phyloP scores from a whole-genome alignment of 768 basidiomycete genomes.

The Lactifluus pinguis region DNA sequence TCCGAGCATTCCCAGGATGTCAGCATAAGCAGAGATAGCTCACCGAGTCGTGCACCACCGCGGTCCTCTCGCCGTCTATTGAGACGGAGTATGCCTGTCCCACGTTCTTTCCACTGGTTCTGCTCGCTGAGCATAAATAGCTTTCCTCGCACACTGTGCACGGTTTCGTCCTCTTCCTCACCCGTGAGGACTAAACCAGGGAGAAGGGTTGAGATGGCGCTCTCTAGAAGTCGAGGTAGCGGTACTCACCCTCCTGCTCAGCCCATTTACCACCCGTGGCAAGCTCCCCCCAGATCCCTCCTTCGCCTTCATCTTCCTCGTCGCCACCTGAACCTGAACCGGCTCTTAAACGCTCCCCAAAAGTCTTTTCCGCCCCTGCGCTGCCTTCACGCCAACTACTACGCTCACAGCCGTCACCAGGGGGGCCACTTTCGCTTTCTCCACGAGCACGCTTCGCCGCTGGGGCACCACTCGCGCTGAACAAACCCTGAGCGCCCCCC shows the following conservation, averaged over 20 bases:
- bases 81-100: slow-evolving; percentile 60
- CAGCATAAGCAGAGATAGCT: slow-evolving; percentile 9
- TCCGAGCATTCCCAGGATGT: neutral
- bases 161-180: slow-evolving; percentile 73
- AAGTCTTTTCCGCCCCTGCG: slow-evolving; percentile 25
- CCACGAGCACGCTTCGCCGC: slow-evolving; percentile 44
- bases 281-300: slow-evolving; percentile 40
- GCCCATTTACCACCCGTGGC: slow-evolving; percentile 40
- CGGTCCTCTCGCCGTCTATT: slow-evolving; percentile 60
- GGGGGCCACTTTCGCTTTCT: slow-evolving; percentile 19
- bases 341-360: slow-evolving; percentile 61
- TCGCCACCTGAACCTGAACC: slow-evolving; percentile 38
- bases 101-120: slow-evolving; percentile 70
- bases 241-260: slow-evolving; percentile 56
- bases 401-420: slow-evolving; percentile 18
- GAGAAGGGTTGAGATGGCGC: neutral
- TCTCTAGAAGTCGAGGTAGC: neutral
- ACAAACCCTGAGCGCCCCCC: slow-evolving; percentile 40
- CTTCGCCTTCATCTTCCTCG: slow-evolving; percentile 33
- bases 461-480: slow-evolving; percentile 29
- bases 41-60: slow-evolving; percentile 60
- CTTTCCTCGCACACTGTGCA: slow-evolving; percentile 72
- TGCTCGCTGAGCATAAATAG: slow-evolving; percentile 49
- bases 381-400: slow-evolving; percentile 9
- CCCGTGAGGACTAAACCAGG: slow-evolving; percentile 52